Base-by-base conservation (phyloP, 2,329 filamentous ascomycete genomes). In the Fusarium brachygibbosum region DNA sequence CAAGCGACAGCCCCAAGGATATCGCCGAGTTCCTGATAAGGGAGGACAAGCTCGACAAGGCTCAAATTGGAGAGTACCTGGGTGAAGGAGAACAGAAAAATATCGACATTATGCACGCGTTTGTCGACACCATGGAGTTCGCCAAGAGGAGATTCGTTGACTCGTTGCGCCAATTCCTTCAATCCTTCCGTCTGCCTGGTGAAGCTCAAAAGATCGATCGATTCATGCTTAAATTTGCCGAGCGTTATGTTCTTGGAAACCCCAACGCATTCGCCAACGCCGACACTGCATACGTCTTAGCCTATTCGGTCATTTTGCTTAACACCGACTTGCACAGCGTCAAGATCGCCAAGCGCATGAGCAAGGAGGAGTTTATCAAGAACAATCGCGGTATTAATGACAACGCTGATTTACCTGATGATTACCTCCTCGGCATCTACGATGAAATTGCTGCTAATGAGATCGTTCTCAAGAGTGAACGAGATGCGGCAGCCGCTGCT, bases 331-430 rank as follows among this genome's bases (percentile, higher is more conserved):
- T 95, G 72, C 96, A 99, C 82, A 98, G 95, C 79, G 86, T 84
- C 69, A 97, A 98, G 78, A 87, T 99, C 74, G 85, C 84, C 3
- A 89, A 88, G 71, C 90, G 94, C 54, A 99, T 99, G 96, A 97
- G 91, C 28, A 94, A 94, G 70, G 92, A 97, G 67, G 97, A 99
- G 72, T 99, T 99, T 77, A 97, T 99, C 83, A 98, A 97, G 84
- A 99, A 99, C 81, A 99, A 99, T 79, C 86, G 96, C 29, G 96
- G 96, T 60, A 99, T 99, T 83, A 98, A 99, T 80, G 96, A 99
- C 81, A 95, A 93, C 71, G 92, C 93, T 31, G 93, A 98, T 82
- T 82, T 99, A 63, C 96, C 97, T 0, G 90, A 97, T 50, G 96
- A 99, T 37, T 99, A 99, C 76, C 88, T 99, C 3, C 85, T 88